phyloP scores from a whole-genome alignment of 2,329 filamentous ascomycete genomes.

The Microdochium trichocladiopsis region DNA sequence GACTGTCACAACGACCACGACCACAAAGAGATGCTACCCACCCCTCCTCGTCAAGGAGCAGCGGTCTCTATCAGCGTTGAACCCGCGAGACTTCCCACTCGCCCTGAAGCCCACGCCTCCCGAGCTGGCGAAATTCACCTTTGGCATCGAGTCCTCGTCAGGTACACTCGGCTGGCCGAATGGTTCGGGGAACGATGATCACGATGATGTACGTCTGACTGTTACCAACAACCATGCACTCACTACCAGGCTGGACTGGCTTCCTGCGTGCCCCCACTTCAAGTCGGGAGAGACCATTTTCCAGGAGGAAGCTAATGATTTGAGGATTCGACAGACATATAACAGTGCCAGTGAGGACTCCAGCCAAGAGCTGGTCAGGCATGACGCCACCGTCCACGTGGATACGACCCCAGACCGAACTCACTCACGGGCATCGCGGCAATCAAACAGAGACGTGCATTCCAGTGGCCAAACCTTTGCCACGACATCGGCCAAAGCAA shows the following conservation, averaged over 20 bases:
- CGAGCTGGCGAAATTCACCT: conserved; percentile 69
- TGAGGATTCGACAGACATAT: conserved; percentile 15
- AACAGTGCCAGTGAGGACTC: conserved; percentile 12
- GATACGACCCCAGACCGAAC: conserved; percentile 15
- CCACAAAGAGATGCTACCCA: conserved; percentile 77
- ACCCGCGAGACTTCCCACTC: conserved; percentile 85
- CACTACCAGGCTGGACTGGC: background rate
- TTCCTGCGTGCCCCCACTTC: no score
- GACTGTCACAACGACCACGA: conserved; percentile 84
- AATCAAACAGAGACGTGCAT: background rate
- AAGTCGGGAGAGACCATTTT: no score
- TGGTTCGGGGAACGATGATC: conserved; percentile 10
- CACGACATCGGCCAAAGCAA: conserved; percentile 18
- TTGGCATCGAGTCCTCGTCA: conserved; percentile 43
- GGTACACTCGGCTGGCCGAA: background rate
- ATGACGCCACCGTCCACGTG: conserved; percentile 21
- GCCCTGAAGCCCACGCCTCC: conserved; percentile 76
- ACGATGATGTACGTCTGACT: conserved; percentile 8
- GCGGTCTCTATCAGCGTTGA: conserved; percentile 62
- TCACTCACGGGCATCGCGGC: conserved; percentile 14
- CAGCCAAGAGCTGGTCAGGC: conserved; percentile 15
- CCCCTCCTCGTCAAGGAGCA: conserved; percentile 75
- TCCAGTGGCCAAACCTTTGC: conserved; percentile 7
- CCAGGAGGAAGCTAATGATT: conserved; percentile 6
- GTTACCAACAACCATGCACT: background rate